Conservation (phyloP, 1,284 basidiomycete species). For the Irpex rosettiformis region DNA sequence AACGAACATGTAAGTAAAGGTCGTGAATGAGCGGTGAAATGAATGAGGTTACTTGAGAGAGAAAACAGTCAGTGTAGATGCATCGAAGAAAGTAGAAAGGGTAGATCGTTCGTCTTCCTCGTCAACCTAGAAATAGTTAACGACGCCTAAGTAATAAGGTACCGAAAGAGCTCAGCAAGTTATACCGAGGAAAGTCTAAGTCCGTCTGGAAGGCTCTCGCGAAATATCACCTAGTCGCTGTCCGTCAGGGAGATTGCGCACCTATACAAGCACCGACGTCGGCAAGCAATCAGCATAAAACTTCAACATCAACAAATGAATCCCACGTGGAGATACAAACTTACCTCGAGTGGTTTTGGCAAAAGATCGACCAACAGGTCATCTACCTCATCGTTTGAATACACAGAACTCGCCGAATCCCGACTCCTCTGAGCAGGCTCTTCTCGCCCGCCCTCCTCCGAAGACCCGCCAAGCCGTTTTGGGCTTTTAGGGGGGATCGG, state of each 20-base stretch:
- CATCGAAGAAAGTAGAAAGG: background rate
- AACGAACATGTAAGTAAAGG: too few species aligned
- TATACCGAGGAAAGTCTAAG: background rate
- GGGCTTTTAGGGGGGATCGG: conserved; percentile 46
- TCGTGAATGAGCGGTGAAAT: background rate
- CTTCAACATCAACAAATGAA: background rate
- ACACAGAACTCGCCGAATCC: conserved; percentile 21
- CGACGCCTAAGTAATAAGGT: background rate
- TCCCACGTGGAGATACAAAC: too few species aligned
- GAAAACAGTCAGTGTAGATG: background rate
- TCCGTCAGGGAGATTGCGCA: conserved; percentile 21
- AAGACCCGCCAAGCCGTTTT: conserved; percentile 15
- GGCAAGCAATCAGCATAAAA: background rate
- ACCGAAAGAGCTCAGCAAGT: background rate
- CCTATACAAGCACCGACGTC: background rate
- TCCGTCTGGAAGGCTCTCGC: conserved; percentile 18
- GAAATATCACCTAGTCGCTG: conserved; percentile 22
- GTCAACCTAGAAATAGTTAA: too few species aligned
- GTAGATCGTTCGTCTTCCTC: background rate
- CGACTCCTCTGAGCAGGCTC: conserved; percentile 41
- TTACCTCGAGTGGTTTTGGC: conserved; percentile 55
- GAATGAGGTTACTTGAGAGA: background rate
- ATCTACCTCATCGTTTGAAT: conserved; percentile 30
- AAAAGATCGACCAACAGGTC: conserved; percentile 51
- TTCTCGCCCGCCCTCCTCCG: conserved; percentile 11